Evolutionary conservation across 257 asterid species (phyloP).

Genomic region (Solanum chmielewskii): DNA sequence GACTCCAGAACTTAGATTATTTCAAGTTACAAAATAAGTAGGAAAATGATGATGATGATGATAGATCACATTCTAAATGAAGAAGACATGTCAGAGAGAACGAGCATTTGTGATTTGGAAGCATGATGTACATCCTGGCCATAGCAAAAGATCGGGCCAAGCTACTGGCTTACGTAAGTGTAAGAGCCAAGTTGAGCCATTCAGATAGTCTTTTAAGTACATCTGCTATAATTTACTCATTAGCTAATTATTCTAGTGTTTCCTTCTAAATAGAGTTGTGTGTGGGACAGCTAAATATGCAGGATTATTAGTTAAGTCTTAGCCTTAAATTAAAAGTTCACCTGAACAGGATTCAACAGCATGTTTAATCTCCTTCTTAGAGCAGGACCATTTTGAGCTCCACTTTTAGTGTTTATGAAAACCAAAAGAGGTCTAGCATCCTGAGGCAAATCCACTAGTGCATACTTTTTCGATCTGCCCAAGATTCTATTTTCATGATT

Average conservation of each 20-base stretch:
- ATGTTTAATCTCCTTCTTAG: slow-evolving; percentile 61
- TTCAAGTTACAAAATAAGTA: background rate
- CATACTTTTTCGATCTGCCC: slow-evolving; percentile 41
- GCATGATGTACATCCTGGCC: background rate
- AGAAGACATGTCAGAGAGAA: background rate
- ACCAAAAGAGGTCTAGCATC: slow-evolving; percentile 85
- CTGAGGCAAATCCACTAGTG: slow-evolving; percentile 45
- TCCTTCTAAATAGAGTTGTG: background rate
- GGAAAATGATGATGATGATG: background rate
- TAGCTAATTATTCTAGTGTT: background rate
- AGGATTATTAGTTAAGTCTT: background rate
- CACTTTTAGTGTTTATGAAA: slow-evolving; percentile 71
- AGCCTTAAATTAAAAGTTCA: slow-evolving; percentile 6
- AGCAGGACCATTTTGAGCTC: slow-evolving; percentile 68
- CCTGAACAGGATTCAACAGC: slow-evolving; percentile 85
- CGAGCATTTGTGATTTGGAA: background rate
- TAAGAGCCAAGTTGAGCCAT: background rate
- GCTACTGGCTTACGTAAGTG: background rate
- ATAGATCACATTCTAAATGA: background rate
- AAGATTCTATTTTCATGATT: slow-evolving; percentile 20
- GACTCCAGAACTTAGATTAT: background rate
- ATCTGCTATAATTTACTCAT: background rate
- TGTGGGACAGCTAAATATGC: background rate
- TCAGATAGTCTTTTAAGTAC: background rate
- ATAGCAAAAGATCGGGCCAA: background rate